A percentile compares a stretch with the other conserved stretches of the same genome.
Conservation (phyloP, 371 early-diverging fungal species). For the Coemansia sp. region DNA sequence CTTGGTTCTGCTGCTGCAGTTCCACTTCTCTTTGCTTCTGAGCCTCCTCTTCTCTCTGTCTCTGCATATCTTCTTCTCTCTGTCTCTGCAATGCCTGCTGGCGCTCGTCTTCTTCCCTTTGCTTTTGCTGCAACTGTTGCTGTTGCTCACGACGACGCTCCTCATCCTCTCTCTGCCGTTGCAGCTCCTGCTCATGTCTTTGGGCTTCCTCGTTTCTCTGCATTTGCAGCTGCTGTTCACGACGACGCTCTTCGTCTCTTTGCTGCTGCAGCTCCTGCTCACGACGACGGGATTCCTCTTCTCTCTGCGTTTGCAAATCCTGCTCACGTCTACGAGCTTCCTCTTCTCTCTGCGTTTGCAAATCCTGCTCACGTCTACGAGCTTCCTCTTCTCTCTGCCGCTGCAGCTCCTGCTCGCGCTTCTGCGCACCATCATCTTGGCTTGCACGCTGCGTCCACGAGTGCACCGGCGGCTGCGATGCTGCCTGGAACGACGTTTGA, state of each 20-base stretch:
- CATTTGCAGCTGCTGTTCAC: slow-evolving; percentile 12
- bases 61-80: neutral
- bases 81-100: neutral
- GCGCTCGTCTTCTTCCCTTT: neutral
- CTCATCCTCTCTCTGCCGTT: neutral
- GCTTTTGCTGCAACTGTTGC: neutral
- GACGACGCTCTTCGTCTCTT: neutral
- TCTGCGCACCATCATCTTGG: slow-evolving; percentile 4
- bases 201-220: neutral
- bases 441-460: slow-evolving; percentile 33
- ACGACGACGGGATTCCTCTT: slow-evolving; percentile 4
- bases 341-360: neutral
- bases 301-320: slow-evolving; percentile 6
- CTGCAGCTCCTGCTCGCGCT: slow-evolving; percentile 17
- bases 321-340: slow-evolving; percentile 4
- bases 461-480: slow-evolving; percentile 15
- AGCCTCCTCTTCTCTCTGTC: neutral
- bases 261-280: neutral
- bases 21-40: neutral
- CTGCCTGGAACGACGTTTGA: slow-evolving; percentile 13
- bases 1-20: slow-evolving; percentile 8
- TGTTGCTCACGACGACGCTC: too few species aligned
- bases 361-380: slow-evolving; percentile 1
- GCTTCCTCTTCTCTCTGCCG: slow-evolving; percentile 9
- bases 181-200: slow-evolving; percentile 10